phyloP scores from a whole-genome alignment of 768 basidiomycete genomes.

The Agaricus subrufescens region DNA sequence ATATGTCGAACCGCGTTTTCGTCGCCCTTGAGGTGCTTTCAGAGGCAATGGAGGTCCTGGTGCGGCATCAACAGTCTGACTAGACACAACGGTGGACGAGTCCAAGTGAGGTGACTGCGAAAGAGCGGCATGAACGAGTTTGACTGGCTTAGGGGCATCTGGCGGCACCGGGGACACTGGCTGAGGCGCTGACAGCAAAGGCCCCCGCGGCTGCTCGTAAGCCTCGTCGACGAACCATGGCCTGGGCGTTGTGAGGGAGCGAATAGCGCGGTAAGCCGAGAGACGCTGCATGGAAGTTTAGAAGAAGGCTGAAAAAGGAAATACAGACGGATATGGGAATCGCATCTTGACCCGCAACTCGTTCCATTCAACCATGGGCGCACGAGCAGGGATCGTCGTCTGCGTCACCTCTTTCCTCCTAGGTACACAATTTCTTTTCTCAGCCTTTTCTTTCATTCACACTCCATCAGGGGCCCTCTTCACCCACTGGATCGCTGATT shows the following conservation, averaged over 20 bases:
- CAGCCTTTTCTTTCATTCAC: neutral
- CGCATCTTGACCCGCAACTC: constrained; percentile 3
- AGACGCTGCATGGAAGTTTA: neutral
- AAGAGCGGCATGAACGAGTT: constrained; percentile 53
- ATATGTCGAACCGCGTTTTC: constrained; percentile 65
- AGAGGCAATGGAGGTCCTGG: constrained; percentile 60
- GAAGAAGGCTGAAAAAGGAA: too few relatives aligned
- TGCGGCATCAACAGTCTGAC: constrained; percentile 42
- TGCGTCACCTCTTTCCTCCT: constrained; percentile 78
- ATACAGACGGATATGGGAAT: neutral
- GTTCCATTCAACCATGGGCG: constrained; percentile 43
- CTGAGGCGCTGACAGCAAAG: constrained; percentile 22
- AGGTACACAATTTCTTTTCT: constrained; percentile 36
- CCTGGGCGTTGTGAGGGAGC: neutral
- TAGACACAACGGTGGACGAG: constrained; percentile 47
- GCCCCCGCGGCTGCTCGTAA: neutral
- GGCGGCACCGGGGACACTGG: constrained; percentile 40
- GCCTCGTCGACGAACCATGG: constrained; percentile 68
- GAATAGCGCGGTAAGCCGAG: neutral
- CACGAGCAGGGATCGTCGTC: constrained; percentile 71
- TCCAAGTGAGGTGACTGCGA: constrained; percentile 67
- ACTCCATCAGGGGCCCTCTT: constrained; percentile 61
- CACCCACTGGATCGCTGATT: constrained; percentile 93
- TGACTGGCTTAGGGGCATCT: constrained; percentile 47
- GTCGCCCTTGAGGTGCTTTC: constrained; percentile 51